phyloP scores from a whole-genome alignment of 352 stramenopile species.

The Pythium monospermum region DNA sequence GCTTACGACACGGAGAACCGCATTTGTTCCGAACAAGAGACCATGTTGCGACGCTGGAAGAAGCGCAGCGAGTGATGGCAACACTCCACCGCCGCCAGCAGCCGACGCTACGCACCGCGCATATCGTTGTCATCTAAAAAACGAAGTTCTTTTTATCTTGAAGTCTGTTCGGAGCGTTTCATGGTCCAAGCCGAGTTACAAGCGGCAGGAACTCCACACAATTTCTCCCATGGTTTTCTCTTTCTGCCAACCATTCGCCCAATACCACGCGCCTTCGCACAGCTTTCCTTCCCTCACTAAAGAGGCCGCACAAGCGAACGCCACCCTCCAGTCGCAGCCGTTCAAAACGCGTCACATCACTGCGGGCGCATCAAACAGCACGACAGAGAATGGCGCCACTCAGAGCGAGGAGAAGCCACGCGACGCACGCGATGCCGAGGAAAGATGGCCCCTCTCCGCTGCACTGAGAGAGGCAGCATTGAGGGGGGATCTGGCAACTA shows the following conservation, averaged over 20 bases:
- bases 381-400: background rate
- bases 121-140: constrained; percentile 8
- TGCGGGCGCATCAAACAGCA: constrained; percentile 20
- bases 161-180: constrained; percentile 63
- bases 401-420: background rate
- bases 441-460: constrained; percentile 6
- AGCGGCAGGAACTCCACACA: constrained; percentile 77
- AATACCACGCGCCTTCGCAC: background rate
- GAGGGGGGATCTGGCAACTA: constrained; percentile 1
- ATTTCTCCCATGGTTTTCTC: constrained; percentile 36
- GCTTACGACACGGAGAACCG: constrained; percentile 18
- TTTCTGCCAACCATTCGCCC: constrained; percentile 32
- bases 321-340: constrained; percentile 8
- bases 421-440: background rate
- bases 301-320: constrained; percentile 11
- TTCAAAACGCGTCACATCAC: constrained; percentile 38
- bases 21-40: constrained; percentile 35
- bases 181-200: constrained; percentile 54
- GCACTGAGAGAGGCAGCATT: background rate
- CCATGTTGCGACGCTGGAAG: constrained; percentile 34
- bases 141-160: background rate
- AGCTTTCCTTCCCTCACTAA: constrained; percentile 12
- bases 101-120: background rate
- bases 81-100: background rate
- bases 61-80: constrained; percentile 24